phyloP scores from a whole-genome alignment of 2,329 filamentous ascomycete genomes.

The Trichophyton equinum region DNA sequence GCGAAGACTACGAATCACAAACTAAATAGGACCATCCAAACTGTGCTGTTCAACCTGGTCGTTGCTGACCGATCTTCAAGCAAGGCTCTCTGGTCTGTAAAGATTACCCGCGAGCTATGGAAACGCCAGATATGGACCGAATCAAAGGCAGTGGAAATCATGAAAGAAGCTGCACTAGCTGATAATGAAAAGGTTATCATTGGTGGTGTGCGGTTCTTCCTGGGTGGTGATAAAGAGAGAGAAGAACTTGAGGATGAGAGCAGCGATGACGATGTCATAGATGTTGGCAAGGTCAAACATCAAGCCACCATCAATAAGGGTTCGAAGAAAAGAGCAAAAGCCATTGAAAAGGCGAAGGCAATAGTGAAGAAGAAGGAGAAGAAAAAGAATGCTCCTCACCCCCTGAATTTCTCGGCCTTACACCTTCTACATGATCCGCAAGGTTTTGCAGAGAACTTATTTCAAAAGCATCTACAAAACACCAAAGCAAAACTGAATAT shows the following conservation, averaged over 20 bases:
- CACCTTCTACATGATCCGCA: constrained; percentile 92
- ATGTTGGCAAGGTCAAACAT: constrained; percentile 72
- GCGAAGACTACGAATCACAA: constrained; percentile 79
- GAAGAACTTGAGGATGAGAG: constrained; percentile 86
- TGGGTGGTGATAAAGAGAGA: constrained; percentile 89
- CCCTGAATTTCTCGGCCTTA: constrained; percentile 89
- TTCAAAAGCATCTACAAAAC: constrained; percentile 81
- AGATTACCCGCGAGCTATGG: constrained; percentile 91
- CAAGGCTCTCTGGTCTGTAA: constrained; percentile 90
- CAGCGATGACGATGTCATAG: constrained; percentile 61
- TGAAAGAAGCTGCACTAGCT: constrained; percentile 82
- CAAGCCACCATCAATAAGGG: constrained; percentile 93
- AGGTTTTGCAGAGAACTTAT: constrained; percentile 79
- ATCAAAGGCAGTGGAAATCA: constrained; percentile 87
- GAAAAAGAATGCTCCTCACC: constrained; percentile 77
- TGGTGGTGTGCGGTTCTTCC: constrained; percentile 83
- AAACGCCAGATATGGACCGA: constrained; percentile 94
- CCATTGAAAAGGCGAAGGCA: constrained; percentile 67
- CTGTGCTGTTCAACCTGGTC: constrained; percentile 81
- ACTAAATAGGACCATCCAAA: constrained; percentile 86
- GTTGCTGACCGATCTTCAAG: constrained; percentile 72
- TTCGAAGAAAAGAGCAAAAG: constrained; percentile 70
- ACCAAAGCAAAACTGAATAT: constrained; percentile 72
- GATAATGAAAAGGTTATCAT: constrained; percentile 88
- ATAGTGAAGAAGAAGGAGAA: constrained; percentile 70